These are phyloP conservation scores for Rachicladosporium sp. DNA, from an alignment of 2,329 filamentous ascomycete species.

Conservation along the genomic window DNA sequence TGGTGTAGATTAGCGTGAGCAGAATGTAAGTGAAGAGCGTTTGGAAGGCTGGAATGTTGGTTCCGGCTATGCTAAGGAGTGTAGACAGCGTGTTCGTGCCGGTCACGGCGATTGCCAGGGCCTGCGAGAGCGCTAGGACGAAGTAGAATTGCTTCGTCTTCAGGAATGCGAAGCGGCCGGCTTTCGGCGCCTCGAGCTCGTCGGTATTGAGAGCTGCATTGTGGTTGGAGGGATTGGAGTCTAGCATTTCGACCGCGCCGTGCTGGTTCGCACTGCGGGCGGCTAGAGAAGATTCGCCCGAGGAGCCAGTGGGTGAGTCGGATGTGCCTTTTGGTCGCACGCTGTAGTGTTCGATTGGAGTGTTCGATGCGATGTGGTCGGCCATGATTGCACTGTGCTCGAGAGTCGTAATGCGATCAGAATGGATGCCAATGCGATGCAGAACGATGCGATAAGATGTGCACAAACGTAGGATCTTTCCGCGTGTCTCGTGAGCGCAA, in stretches of 20 bases:
- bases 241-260: slow-evolving; percentile 26
- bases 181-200: slow-evolving; percentile 29
- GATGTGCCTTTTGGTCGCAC: slow-evolving; percentile 20
- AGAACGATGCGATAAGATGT: too few species aligned
- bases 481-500: too few species aligned
- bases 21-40: slow-evolving; percentile 89
- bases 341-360: slow-evolving; percentile 17
- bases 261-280: slow-evolving; percentile 11
- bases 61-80: slow-evolving; percentile 55
- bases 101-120: slow-evolving; percentile 81
- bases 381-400: too few species aligned
- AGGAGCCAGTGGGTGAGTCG: slow-evolving; percentile 4
- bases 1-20: slow-evolving; percentile 69
- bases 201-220: slow-evolving; percentile 27
- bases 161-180: slow-evolving; percentile 55
- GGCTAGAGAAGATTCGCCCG: slow-evolving; percentile 9
- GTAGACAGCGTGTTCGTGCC: slow-evolving; percentile 82
- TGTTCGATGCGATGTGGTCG: too few species aligned
- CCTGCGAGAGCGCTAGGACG: slow-evolving; percentile 61
- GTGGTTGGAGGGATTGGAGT: slow-evolving; percentile 12
- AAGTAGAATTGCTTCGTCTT: slow-evolving; percentile 79
- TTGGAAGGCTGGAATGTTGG: slow-evolving; percentile 88
- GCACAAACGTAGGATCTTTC: too few species aligned
- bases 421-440: too few species aligned
- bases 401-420: too few species aligned